phyloP scores from a whole-genome alignment of 2,329 filamentous ascomycete species.

The Podosphaera fusca region DNA sequence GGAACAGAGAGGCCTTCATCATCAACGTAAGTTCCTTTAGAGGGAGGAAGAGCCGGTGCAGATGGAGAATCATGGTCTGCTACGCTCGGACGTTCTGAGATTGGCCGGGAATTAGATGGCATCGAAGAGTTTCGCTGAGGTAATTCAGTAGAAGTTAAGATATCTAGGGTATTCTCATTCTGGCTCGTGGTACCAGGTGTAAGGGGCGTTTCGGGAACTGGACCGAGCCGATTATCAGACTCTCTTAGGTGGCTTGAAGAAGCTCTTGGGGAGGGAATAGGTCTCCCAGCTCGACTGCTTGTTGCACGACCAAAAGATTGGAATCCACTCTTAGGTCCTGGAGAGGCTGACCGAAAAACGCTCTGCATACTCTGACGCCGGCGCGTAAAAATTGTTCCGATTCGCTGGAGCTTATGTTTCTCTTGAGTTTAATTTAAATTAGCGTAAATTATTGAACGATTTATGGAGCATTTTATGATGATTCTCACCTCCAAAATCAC shows the following conservation, averaged over 20 bases:
- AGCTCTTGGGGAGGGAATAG: conserved; percentile 26
- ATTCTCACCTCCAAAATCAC: conserved; percentile 1
- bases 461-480: not conserved
- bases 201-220: conserved; percentile 33
- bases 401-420: conserved; percentile 18
- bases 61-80: conserved; percentile 24
- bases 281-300: conserved; percentile 36
- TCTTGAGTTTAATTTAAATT: not conserved
- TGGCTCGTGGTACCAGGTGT: conserved; percentile 8
- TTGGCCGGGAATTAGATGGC: not conserved
- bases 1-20: conserved; percentile 59
- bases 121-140: not conserved
- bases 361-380: conserved; percentile 43
- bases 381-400: conserved; percentile 46
- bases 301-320: conserved; percentile 33
- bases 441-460: conserved; percentile 5
- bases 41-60: conserved; percentile 22
- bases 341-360: conserved; percentile 30
- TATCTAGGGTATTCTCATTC: conserved; percentile 7
- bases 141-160: not conserved
- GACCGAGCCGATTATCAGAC: conserved; percentile 27
- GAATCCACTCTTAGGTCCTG: conserved; percentile 30
- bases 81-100: conserved; percentile 21
- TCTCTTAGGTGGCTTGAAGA: conserved; percentile 37
- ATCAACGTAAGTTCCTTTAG: conserved; percentile 31